Evolutionary conservation across 106 monocot genomes (phyloP), one percentile per base, ranked within the genome.

Genomic region (Amphibolis antarctica): DNA sequence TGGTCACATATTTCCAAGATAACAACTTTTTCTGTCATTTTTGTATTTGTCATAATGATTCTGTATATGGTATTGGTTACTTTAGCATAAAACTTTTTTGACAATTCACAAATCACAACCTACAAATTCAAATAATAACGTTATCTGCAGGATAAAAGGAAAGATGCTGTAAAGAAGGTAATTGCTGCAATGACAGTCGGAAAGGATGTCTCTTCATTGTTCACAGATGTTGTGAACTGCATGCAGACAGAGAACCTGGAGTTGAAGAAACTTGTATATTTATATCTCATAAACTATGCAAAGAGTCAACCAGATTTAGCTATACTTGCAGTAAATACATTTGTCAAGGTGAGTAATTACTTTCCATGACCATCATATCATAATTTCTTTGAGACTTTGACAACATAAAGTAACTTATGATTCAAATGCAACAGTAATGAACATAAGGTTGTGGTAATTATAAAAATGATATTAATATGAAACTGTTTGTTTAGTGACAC

Each of bases 161-260:
- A 98, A 69, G 98, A 98, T 91, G 98, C 98, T 43, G 98, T 98
- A 52, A 98, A 98, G 79, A 98, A 98, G 75, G 98, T 98, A 19
- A 98, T 98, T 77, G 98, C 98, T 74, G 98, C 98, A 59, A 98
- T 98, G 98, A 98, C 98, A 21, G 98, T 98, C 65, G 98, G 98
- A 58, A 98, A 98, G 78, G 98, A 98, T 85, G 98, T 98, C 28
- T 98, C 98, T 12, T 91, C 89, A 28, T 67, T 98, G 71, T 98
- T 98, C 80, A 85, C 98, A 11, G 98, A 98, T 77, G 98, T 98
- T 56, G 98, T 98, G 60, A 98, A 98, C 79, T 98, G 98, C 73
- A 98, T 98, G 98, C 98, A 98, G 65, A 98, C 98, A 3, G 98
- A 98, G 73, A 98, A 98, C 64, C 70, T 98, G 71, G 98, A 98